Conservation (phyloP, 306 rosid genomes). For the Prunus davidiana region DNA sequence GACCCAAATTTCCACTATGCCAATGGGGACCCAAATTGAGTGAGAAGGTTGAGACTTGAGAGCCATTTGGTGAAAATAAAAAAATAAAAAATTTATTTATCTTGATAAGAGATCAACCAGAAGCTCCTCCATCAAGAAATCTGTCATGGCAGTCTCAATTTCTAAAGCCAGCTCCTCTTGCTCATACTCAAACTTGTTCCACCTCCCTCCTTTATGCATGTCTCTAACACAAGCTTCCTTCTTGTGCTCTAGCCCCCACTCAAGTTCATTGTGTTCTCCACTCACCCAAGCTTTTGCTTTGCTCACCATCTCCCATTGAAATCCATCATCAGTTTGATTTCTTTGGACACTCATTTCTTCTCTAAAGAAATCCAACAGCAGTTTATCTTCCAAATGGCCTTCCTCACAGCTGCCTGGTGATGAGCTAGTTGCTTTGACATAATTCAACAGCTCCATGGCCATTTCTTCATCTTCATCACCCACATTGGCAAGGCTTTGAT, state of each 20-base stretch:
- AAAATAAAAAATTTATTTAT: background rate
- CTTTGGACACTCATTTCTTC: constrained; percentile 34
- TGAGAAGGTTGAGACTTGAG: background rate
- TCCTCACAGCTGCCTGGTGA: background rate
- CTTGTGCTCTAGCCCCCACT: constrained; percentile 29
- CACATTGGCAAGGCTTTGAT: constrained; percentile 46
- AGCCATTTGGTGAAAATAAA: background rate
- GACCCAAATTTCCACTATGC: background rate
- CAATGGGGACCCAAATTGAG: background rate
- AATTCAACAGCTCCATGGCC: constrained; percentile 41
- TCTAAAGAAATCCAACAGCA: constrained; percentile 52
- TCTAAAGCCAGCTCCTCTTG: constrained; percentile 47
- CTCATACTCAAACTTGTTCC: constrained; percentile 53
- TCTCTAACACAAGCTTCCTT: constrained; percentile 50
- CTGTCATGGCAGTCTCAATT: constrained; percentile 45
- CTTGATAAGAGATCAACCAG: constrained; percentile 22
- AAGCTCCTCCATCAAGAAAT: constrained; percentile 44
- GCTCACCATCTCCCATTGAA: constrained; percentile 34
- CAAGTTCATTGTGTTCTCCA: constrained; percentile 20
- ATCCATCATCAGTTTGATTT: constrained; percentile 22
- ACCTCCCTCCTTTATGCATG: constrained; percentile 42
- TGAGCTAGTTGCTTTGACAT: constrained; percentile 34
- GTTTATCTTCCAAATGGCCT: constrained; percentile 24
- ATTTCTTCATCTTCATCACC: constrained; percentile 16
- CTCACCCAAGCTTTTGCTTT: constrained; percentile 49